Conservation (phyloP, 2,329 filamentous ascomycete species). For the Pleoardoris graminearum region DNA sequence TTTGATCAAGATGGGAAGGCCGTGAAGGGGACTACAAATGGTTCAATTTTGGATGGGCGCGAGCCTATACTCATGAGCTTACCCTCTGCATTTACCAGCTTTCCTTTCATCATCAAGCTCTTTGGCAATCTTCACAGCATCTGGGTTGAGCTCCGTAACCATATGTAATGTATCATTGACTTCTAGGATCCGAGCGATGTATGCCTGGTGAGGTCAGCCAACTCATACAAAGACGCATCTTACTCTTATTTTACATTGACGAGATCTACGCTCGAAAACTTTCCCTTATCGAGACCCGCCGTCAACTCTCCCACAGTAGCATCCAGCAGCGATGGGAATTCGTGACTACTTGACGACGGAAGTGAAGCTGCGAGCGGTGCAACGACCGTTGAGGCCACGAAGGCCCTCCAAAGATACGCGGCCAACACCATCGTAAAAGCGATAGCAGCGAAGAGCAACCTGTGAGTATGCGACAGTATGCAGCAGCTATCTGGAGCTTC, state of each 20-base stretch:
- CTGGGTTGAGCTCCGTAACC: slow-evolving; percentile 60
- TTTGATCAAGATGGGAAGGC: slow-evolving; percentile 68
- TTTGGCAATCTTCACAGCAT: slow-evolving; percentile 55
- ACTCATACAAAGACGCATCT: background rate
- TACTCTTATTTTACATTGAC: slow-evolving; percentile 43
- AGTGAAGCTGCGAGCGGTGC: slow-evolving; percentile 14
- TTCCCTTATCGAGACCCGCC: slow-evolving; percentile 52
- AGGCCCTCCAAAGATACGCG: slow-evolving; percentile 11
- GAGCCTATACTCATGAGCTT: background rate
- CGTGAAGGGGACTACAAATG: slow-evolving; percentile 58
- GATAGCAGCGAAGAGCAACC: background rate
- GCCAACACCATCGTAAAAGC: slow-evolving; percentile 11
- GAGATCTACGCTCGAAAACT: slow-evolving; percentile 62
- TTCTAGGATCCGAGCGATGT: slow-evolving; percentile 55
- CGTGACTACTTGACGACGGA: slow-evolving; percentile 4
- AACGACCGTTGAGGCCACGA: slow-evolving; percentile 27
- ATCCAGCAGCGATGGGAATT: slow-evolving; percentile 52
- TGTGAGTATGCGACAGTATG: background rate
- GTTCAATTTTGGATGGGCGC: slow-evolving; percentile 2
- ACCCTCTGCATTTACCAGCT: slow-evolving; percentile 53
- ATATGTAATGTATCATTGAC: slow-evolving; percentile 58
- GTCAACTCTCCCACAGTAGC: slow-evolving; percentile 57
- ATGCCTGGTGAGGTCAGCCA: slow-evolving; percentile 45
- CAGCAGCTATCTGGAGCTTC: background rate
- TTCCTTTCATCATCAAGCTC: slow-evolving; percentile 54